Base-by-base conservation (phyloP, 2,329 filamentous ascomycete genomes). In the Cladobotryum mycophilum region DNA sequence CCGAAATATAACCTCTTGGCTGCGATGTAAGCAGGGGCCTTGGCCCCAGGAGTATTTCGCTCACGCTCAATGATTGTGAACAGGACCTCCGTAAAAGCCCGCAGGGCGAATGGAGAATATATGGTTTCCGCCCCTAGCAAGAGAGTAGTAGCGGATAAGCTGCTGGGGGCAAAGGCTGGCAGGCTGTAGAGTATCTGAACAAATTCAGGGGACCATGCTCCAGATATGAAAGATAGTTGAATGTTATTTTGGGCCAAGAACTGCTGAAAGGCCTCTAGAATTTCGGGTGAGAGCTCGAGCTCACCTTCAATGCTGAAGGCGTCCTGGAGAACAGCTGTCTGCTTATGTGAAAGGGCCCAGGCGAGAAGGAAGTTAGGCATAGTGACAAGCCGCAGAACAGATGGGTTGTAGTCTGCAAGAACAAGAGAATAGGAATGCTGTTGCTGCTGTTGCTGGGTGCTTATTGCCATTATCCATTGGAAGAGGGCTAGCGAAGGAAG, bases 1-100 rank as follows among this genome's bases (percentile, higher is more conserved):
- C 88, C 88, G 67, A 93, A 93, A 67, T 93, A 93, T 11, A 91
- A 76, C 56, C 81, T 80, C 71, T 93, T 93, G 1, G 88, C 88
- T 3, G 80, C 88, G 5, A 92, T 77, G 17, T 89, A 71, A 1
- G 85, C 82, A 45, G 78, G 78, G 0, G 82, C 80, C 47, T 71
- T 69, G 46, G 74, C 71, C 3, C 63, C 62, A 2, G 62, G 57
- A 2, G 51, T 49, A 4, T 45, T 34, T 34, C 54, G 50, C 45
- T 82, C 74, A 45, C 69, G 67, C 17, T 73, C 63, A 41, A 90
- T 69, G 14, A 88, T 69, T 4, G 70, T 70, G 40, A 85, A 75
- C 12, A 90, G 71, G 4, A 83, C 82, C 37, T 85, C 79, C 1
- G 84, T 80, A 62, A 92, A 93, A 0, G 81, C 76, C 35, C 73